Evolutionary conservation across 2,329 filamentous ascomycete genomes (phyloP), one percentile per base, ranked within the genome.

Genomic region (Diaporthe australafricana): DNA sequence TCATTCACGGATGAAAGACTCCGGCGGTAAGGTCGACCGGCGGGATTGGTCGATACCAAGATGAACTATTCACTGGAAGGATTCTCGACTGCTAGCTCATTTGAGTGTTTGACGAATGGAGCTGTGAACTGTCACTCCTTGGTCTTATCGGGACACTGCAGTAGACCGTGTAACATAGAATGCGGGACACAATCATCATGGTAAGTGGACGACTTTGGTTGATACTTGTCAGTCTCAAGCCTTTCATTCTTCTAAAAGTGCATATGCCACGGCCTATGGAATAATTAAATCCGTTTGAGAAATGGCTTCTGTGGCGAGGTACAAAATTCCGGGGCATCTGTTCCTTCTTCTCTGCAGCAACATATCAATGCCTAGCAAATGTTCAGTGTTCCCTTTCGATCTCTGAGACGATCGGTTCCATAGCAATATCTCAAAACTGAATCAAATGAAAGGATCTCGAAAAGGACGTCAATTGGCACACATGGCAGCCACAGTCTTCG

Each of bases 21-120:
- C 60, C n/a, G n/a, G 30, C 22, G 20, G 45, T 45, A 65, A 1
- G 38, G 32, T 30, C 30, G 17, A 38, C 12, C 5, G n/a, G 42
- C 20, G 32, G 47, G 53, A 69, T 69, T 69, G 67, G 53, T 52
- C 25, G 53, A 22, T 69, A 40, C 40, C n/a, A 12, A 14, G 11
- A 40, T 30, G 32, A 9, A 22, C 38, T 9, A 27, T 65, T 27
- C 6, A 25, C 42, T 65, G n/a, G 30, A 42, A 69, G 53, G 42
- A 68, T 50, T 38, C 45, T 25, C n/a, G 30, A 7, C 60, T 6
- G 27, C 60, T 42, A 65, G 42, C 60, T 50, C 42, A 35, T 50
- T 25, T 38, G n/a, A 25, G 4, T 27, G 3, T 25, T 20, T 38
- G 60, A 50, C 60, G 60, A 65, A 65, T 65, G 45, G 22, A 50